Evolutionary conservation across 2,329 filamentous ascomycete genomes (phyloP), one percentile per base, ranked within the genome.

Genomic region (Biscogniauxia sp.): DNA sequence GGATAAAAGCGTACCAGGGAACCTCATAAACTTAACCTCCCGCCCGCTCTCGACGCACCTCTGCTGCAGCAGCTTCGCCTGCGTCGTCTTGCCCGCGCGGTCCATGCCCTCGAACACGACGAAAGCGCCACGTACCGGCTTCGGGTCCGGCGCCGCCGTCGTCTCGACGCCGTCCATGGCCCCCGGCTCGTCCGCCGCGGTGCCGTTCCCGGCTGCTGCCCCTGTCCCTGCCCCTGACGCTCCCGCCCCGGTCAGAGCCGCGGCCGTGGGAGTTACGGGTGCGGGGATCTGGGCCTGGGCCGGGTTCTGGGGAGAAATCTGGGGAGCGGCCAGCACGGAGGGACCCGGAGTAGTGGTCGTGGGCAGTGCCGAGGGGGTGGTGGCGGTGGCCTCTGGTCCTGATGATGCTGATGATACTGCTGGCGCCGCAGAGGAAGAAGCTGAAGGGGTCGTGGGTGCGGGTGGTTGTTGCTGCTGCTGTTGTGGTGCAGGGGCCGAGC

Each of bases 51-150:
- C 79, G 6, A 79, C 74, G 60, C 85, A 80, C 20, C 79, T 72
- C 75, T 84, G 75, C 75, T 84, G 81, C 55, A 97, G 79, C 53
- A 87, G 77, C 69, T 88, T 84, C 68, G 92, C 93, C 82, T 97
- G 93, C 37, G 93, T 96, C 20, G 92, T 94, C 82, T 97, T 97
- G 59, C 93, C 93, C 51, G 93, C 92, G 65, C 92, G 87, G 71
- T 97, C 93, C 63, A 97, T 82, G 1, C 93, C 93, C 78, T 97
- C 93, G 59, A 97, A 86, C 4, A 94, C 90, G 57, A 97, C 85
- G 32, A 97, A 84, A 13, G 88, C 86, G 53, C 93, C 93, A 53
- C 89, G 83, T 55, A 75, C 73, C 1, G 71, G 71, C 58, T 64
- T 69, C 54, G 71, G 71, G 57, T 64, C 69, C 55, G 55, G 58